A percentile compares a stretch with the other conserved stretches of the same genome.
Evolutionary conservation across 176 grass and related monocot genomes (phyloP).

Genomic region (Poa annua): DNA sequence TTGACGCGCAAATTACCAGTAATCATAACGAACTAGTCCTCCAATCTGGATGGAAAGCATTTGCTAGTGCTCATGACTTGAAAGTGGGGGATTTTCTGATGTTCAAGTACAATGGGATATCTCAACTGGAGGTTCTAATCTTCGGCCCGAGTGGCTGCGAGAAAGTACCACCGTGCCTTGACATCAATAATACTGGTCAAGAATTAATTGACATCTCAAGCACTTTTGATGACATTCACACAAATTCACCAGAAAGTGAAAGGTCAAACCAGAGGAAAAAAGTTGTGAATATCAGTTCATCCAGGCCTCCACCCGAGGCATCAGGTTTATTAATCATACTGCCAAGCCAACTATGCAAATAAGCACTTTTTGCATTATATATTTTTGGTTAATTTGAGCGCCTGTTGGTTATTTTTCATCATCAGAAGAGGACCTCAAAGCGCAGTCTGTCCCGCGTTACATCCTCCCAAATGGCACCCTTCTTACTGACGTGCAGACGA

Average conservation of each 20-base stretch:
- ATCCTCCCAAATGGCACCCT: not conserved
- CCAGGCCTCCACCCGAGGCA: not conserved
- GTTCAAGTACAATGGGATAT: slow-evolving; percentile 48
- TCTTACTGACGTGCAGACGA: not conserved
- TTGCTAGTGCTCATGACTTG: slow-evolving; percentile 39
- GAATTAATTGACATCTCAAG: slow-evolving; percentile 3
- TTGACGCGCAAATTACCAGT: slow-evolving; percentile 14
- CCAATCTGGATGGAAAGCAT: slow-evolving; percentile 50
- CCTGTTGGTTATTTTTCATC: not conserved
- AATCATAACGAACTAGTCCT: not conserved
- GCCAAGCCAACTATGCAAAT: not conserved
- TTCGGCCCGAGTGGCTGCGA: slow-evolving; percentile 40
- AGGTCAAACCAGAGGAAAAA: not conserved
- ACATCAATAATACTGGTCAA: not conserved
- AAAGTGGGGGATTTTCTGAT: slow-evolving; percentile 40
- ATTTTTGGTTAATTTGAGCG: not conserved
- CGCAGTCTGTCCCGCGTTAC: not conserved
- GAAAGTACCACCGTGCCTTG: slow-evolving; percentile 28
- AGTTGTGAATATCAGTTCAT: not conserved
- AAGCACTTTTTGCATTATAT: not conserved
- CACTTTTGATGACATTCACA: not conserved
- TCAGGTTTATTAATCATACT: not conserved
- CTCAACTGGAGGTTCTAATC: slow-evolving; percentile 43
- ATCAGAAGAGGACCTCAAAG: not conserved
- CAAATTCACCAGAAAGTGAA: not conserved